Evolutionary conservation across 352 stramenopile genomes (phyloP), one percentile per base, ranked within the genome.

Genomic region (Pythium aphanidermatum): DNA sequence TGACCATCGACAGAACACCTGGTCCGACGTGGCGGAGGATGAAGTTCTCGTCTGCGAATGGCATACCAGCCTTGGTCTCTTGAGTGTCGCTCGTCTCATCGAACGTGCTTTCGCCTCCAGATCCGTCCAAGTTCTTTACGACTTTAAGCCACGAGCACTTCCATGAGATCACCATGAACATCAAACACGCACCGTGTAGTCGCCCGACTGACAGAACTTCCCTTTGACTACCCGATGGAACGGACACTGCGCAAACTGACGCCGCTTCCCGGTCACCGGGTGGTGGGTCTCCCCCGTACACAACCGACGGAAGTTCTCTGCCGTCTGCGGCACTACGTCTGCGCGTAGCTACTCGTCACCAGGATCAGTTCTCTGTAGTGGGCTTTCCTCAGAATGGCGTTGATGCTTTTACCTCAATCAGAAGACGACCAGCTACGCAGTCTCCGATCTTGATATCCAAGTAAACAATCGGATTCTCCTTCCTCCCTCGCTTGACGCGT

Each of bases 11-110:
- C 12, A 98, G 60, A 13, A 95, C 79, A 16, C 92, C 93, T 0
- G 79, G 56, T 4, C 80, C 70, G 23, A 68, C 74, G 70, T 99
- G 96, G 21, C 55, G 58, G 8, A 98, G 69, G 41, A 86, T 71
- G 55, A 98, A 98, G 60, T 97, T 98, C 61, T 98, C 86, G 65
- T 99, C 95, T 3, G 65, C 55, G 68, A 99, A 99, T 5, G 51
- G 65, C 13, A 39, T 35, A 58, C 26, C 8, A 9, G 32, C 51
- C 2, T 26, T 30, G 17, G 16, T n/a, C 10, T 43, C 31, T 17
- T 35, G 11, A 14, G 20, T 36, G 24, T 46, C 46, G 3, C 36
- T 25, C 17, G 38, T 46, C 43, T 62, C 46, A 30, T 65, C 62
- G 27, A 96, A 98, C 13, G 97, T 96, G 49, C 74, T 86, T 36